Conservation (phyloP, 768 basidiomycete species). For the Leccinum rimulosum region DNA sequence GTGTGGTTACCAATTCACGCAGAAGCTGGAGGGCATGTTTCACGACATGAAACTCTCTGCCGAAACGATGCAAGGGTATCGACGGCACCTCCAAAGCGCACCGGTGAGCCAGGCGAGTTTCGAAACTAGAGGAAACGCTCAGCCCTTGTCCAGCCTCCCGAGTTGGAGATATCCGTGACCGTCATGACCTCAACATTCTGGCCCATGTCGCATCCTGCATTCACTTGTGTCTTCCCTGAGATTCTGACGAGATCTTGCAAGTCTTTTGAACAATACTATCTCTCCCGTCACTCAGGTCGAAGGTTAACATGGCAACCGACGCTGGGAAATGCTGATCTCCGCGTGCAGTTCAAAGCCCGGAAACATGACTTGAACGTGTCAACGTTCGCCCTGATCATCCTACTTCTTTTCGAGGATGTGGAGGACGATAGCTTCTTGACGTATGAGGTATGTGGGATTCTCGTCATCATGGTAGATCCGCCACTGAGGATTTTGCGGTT, state of each 20-base stretch:
- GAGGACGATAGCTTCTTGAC: slow-evolving; percentile 66
- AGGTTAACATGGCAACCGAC: slow-evolving; percentile 90
- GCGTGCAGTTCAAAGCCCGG: slow-evolving; percentile 72
- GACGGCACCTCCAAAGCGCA: slow-evolving; percentile 52
- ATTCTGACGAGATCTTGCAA: slow-evolving; percentile 61
- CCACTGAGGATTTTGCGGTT: neutral
- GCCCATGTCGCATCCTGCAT: slow-evolving; percentile 73
- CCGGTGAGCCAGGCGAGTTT: slow-evolving; percentile 44
- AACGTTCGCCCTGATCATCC: slow-evolving; percentile 82
- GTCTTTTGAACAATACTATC: slow-evolving; percentile 88
- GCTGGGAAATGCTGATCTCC: slow-evolving; percentile 87
- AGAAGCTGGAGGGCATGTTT: slow-evolving; percentile 99
- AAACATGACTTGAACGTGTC: slow-evolving; percentile 91
- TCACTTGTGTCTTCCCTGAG: slow-evolving; percentile 66
- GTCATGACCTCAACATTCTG: slow-evolving; percentile 98
- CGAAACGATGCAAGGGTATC: slow-evolving; percentile 79
- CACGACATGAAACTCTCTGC: slow-evolving; percentile 88
- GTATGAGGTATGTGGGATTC: slow-evolving; percentile 57
- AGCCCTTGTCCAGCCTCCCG: slow-evolving; percentile 52
- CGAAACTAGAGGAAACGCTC: slow-evolving; percentile 2
- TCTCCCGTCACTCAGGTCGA: slow-evolving; percentile 84
- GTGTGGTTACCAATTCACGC: slow-evolving; percentile 94
- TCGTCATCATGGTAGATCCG: neutral
- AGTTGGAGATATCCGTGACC: slow-evolving; percentile 80
- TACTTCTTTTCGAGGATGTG: slow-evolving; percentile 81